Percentiles rank a stretch among this genome's conserved stretches.
phyloP scores from a whole-genome alignment of 2,329 filamentous ascomycete genomes.

The Chlorencoelia australis region DNA sequence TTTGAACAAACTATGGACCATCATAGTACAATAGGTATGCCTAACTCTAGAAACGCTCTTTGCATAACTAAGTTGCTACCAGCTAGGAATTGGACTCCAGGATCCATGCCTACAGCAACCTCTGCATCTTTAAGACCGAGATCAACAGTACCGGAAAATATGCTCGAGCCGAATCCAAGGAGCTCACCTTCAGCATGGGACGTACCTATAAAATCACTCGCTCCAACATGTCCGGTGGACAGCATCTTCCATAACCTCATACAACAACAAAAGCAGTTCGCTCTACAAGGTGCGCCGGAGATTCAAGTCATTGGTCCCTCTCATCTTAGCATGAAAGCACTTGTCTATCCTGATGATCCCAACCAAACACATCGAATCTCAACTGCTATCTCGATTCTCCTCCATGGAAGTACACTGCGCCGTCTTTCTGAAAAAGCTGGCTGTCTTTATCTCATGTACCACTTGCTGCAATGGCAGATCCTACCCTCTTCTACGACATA shows the following conservation, averaged over 20 bases:
- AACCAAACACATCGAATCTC: slow-evolving; percentile 20
- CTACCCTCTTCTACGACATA: slow-evolving; percentile 10
- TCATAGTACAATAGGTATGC: too few relatives aligned
- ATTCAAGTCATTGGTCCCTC: slow-evolving; percentile 26
- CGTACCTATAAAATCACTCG: slow-evolving; percentile 25
- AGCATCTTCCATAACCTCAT: slow-evolving; percentile 29
- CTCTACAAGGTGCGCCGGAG: slow-evolving; percentile 21
- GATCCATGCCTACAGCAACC: slow-evolving; percentile 1
- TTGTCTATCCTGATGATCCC: slow-evolving; percentile 24
- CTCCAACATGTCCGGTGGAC: slow-evolving; percentile 28
- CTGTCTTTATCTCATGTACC: slow-evolving; percentile 15
- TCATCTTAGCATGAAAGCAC: slow-evolving; percentile 27
- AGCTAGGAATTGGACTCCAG: slow-evolving; percentile 3
- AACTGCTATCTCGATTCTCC: slow-evolving; percentile 24
- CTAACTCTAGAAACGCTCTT: too few relatives aligned
- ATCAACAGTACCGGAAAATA: not conserved
- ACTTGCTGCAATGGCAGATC: slow-evolving; percentile 20
- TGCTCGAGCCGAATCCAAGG: not conserved
- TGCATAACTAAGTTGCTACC: not conserved
- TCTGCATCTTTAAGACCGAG: not conserved
- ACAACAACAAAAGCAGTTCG: slow-evolving; percentile 28
- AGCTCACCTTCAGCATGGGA: slow-evolving; percentile 24
- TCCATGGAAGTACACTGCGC: slow-evolving; percentile 10
- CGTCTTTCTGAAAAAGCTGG: slow-evolving; percentile 16
- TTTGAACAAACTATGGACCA: too few relatives aligned